Conservation (phyloP, 2,329 filamentous ascomycete species). For the Colletotrichum abscissum region DNA sequence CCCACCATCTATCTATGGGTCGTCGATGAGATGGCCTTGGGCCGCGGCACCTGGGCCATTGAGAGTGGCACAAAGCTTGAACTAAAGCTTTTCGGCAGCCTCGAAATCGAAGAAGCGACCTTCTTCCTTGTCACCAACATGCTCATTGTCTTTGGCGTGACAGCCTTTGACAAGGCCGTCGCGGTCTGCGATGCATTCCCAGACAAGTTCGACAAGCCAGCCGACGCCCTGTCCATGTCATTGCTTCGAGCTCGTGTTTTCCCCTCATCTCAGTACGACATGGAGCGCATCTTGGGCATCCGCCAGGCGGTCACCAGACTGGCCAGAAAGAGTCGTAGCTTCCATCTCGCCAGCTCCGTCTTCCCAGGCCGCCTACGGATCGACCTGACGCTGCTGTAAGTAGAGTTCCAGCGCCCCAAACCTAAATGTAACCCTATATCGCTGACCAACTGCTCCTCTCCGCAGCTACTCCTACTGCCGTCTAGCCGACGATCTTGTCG, state of each 20-base stretch:
- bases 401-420: neutral
- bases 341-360: slow-evolving; percentile 77
- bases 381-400: slow-evolving; percentile 73
- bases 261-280: slow-evolving; percentile 63
- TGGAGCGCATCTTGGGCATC: slow-evolving; percentile 66
- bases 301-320: slow-evolving; percentile 69
- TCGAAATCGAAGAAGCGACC: slow-evolving; percentile 79
- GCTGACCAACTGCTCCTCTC: slow-evolving; percentile 18
- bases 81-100: slow-evolving; percentile 68
- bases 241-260: slow-evolving; percentile 63
- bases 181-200: slow-evolving; percentile 74
- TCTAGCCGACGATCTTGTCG: slow-evolving; percentile 78
- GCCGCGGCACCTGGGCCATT: slow-evolving; percentile 78
- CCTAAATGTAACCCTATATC: neutral
- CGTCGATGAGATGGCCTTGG: slow-evolving; percentile 76
- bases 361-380: slow-evolving; percentile 76
- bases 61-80: slow-evolving; percentile 74
- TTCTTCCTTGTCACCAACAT: slow-evolving; percentile 80
- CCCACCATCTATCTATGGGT: slow-evolving; percentile 79
- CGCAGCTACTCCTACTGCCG: slow-evolving; percentile 78
- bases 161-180: slow-evolving; percentile 76
- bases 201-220: slow-evolving; percentile 61
- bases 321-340: slow-evolving; percentile 75
- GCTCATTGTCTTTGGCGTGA: slow-evolving; percentile 75
- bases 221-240: slow-evolving; percentile 55